phyloP scores from a whole-genome alignment of 208 protist genomes.

The Phytomonas francai region DNA sequence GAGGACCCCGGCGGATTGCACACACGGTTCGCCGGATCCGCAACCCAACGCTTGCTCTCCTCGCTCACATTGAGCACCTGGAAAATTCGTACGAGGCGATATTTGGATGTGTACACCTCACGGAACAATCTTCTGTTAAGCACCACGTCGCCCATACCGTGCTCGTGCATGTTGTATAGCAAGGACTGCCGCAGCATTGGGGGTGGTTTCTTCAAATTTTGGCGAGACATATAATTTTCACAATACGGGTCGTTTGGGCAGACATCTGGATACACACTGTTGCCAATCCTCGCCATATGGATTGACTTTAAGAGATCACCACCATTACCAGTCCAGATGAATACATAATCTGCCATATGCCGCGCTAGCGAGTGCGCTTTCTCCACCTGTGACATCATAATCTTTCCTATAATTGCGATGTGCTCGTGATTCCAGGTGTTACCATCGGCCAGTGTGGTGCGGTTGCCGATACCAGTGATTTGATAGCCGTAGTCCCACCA shows the following conservation, averaged over 20 bases:
- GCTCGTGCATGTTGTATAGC: constrained; percentile 49
- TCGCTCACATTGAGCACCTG: constrained; percentile 87
- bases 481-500: constrained; percentile 99
- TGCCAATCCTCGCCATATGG: constrained; percentile 62
- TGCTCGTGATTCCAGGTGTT: constrained; percentile 99
- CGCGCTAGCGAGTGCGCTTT: constrained; percentile 88
- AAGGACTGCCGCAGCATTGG: constrained; percentile 43
- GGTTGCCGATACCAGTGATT: constrained; percentile 94
- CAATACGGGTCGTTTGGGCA: constrained; percentile 62
- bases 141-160: background rate
- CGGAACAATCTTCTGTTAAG: constrained; percentile 38
- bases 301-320: constrained; percentile 53
- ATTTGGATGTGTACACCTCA: constrained; percentile 90
- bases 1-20: constrained; percentile 50
- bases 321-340: constrained; percentile 56
- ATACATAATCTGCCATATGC: constrained; percentile 95
- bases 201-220: constrained; percentile 17
- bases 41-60: constrained; percentile 54
- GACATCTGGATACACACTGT: constrained; percentile 71
- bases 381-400: constrained; percentile 78
- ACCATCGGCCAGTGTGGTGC: constrained; percentile 96
- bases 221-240: constrained; percentile 29
- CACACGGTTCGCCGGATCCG: constrained; percentile 38
- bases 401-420: constrained; percentile 95
- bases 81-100: constrained; percentile 97